Percentiles rank a stretch among this genome's conserved stretches.
These are phyloP conservation scores for Geosiphon pyriformis DNA, from an alignment of 192 early-diverging fungal species.

Conservation along the genomic window DNA sequence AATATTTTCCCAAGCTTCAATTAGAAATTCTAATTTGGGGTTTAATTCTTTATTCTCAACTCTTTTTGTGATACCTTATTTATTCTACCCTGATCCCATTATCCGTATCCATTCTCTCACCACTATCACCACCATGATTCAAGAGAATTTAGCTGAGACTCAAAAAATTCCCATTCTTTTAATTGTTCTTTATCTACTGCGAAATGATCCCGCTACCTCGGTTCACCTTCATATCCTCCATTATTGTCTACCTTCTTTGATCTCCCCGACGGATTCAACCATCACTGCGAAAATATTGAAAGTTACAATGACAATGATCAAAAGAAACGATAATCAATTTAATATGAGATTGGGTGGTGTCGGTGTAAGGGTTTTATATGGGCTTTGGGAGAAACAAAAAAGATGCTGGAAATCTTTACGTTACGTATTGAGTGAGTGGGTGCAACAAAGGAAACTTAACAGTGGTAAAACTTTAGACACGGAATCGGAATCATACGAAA, in stretches of 20 bases:
- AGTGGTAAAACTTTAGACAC: constrained; percentile 19
- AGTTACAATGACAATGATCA: constrained; percentile 37
- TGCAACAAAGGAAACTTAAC: constrained; percentile 33
- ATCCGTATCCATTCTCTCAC: constrained; percentile 25
- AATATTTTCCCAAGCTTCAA: constrained; percentile 16
- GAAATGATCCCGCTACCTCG: constrained; percentile 27
- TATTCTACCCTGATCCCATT: constrained; percentile 34
- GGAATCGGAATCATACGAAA: constrained; percentile 33
- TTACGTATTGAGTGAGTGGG: constrained; percentile 46
- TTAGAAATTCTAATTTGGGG: not conserved
- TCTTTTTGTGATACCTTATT: constrained; percentile 29
- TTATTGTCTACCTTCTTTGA: constrained; percentile 38
- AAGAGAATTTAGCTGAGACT: constrained; percentile 21
- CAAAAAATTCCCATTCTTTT: constrained; percentile 40
- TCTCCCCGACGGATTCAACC: constrained; percentile 40
- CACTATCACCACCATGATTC: not conserved
- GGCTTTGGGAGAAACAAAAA: constrained; percentile 44
- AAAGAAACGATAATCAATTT: constrained; percentile 22
- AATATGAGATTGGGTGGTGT: constrained; percentile 38
- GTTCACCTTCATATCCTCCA: constrained; percentile 41
- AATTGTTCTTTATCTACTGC: constrained; percentile 42
- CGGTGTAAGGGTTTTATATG: constrained; percentile 40
- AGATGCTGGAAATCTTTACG: constrained; percentile 49
- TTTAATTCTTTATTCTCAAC: constrained; percentile 27
- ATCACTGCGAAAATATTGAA: constrained; percentile 45